phyloP scores from a whole-genome alignment of 768 basidiomycete genomes.

The Boletus rubroflammeus region DNA sequence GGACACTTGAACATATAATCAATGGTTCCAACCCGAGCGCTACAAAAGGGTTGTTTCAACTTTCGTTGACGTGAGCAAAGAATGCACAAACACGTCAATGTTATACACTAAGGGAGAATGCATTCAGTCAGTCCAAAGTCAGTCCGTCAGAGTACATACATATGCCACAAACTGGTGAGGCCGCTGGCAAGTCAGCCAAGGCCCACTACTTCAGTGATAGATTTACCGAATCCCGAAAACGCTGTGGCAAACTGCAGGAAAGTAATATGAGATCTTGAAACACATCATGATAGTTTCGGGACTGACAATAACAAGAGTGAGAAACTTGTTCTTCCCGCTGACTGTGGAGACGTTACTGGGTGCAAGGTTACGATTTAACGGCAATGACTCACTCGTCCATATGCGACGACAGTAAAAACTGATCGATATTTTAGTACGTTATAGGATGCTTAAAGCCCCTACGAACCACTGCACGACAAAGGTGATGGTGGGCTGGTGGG shows the following conservation, averaged over 20 bases:
- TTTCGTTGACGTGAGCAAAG: not conserved
- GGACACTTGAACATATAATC: not conserved
- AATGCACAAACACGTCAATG: not conserved
- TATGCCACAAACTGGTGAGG: constrained; percentile 5
- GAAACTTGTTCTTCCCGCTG: constrained; percentile 13
- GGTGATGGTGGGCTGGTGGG: not conserved
- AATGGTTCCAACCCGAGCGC: constrained; percentile 1
- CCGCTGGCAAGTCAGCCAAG: not conserved
- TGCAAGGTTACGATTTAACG: not conserved
- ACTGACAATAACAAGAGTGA: constrained; percentile 13
- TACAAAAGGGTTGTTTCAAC: not conserved
- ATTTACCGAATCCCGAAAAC: not conserved
- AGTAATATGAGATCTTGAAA: not conserved
- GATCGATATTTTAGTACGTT: not conserved
- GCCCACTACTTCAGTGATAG: not conserved
- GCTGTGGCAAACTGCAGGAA: not conserved
- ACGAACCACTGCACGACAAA: constrained; percentile 9
- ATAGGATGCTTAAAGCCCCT: no score
- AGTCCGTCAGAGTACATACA: constrained; percentile 6
- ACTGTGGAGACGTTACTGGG: not conserved
- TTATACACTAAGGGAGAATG: not conserved
- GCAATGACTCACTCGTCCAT: constrained; percentile 12
- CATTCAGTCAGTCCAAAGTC: not conserved
- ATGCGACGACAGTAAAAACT: constrained; percentile 17
- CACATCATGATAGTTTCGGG: not conserved